phyloP scores from a whole-genome alignment of 2,329 filamentous ascomycete species.

The Calonectria pseudoreteaudii region DNA sequence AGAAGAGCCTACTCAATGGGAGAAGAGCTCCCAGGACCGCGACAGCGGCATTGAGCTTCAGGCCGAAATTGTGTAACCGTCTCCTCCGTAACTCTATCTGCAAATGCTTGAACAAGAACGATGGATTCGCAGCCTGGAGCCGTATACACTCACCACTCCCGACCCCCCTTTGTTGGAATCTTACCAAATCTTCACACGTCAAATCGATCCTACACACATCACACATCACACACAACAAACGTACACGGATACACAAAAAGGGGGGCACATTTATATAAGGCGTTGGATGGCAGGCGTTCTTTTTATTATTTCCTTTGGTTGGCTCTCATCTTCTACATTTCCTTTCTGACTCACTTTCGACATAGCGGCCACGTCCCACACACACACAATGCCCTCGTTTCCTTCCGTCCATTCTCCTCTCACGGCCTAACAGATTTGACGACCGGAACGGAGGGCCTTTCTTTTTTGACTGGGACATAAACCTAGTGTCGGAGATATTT shows the following conservation, averaged over 20 bases:
- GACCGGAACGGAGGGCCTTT: not conserved
- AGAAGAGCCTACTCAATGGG: constrained; percentile 46
- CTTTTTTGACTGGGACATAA: not conserved
- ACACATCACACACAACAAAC: constrained; percentile 26
- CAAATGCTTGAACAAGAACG: not conserved
- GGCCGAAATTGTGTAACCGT: constrained; percentile 50
- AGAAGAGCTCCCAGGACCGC: constrained; percentile 59
- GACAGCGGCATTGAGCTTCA: constrained; percentile 66
- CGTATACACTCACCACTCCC: constrained; percentile 27
- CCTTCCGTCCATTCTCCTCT: not conserved
- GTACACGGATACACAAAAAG: constrained; percentile 32
- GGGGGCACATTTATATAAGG: constrained; percentile 38
- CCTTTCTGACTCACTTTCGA: constrained; percentile 16
- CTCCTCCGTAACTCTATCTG: not conserved
- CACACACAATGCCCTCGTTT: constrained; percentile 5
- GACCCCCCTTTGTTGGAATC: constrained; percentile 15
- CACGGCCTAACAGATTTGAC: constrained; percentile 2
- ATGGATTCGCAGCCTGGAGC: constrained; percentile 26
- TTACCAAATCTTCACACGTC: constrained; percentile 27
- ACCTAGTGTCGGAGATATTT: constrained; percentile 2
- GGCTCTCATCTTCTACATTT: constrained; percentile 13
- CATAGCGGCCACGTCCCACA: constrained; percentile 30
- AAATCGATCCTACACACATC: constrained; percentile 12
- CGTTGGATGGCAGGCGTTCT: constrained; percentile 42
- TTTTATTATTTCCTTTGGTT: constrained; percentile 23